Evolutionary conservation across 225 moss, liverwort and hornwort species (phyloP).

Genomic region (Physcomitrellopsis africana): DNA sequence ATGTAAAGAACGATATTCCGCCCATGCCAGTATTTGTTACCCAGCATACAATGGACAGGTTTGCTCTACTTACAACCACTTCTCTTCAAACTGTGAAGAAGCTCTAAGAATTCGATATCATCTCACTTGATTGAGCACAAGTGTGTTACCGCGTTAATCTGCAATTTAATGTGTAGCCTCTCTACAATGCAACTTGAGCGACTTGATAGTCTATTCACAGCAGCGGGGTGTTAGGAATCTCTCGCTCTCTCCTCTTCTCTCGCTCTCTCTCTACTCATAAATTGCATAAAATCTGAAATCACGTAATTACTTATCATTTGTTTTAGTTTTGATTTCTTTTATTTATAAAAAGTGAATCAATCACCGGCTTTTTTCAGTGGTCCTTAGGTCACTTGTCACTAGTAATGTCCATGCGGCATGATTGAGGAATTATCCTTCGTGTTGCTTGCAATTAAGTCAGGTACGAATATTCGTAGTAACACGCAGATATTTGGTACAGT

Average conservation of each 20-base stretch:
- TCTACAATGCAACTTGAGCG: conserved; percentile 2
- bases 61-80: conserved; percentile 9
- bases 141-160: background rate
- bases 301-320: background rate
- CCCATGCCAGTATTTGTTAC: conserved; percentile 84
- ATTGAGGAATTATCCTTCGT: conserved; percentile 6
- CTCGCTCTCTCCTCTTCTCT: background rate
- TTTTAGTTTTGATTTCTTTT: too few species aligned
- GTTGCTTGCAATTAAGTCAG: conserved; percentile 27
- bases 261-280: background rate
- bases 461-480: conserved; percentile 17
- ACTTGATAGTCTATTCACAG: conserved; percentile 15
- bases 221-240: conserved; percentile 8
- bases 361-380: background rate
- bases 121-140: conserved; percentile 9
- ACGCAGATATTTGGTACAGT: conserved; percentile 42
- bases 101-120: background rate
- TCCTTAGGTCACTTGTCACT: background rate
- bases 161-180: conserved; percentile 17
- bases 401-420: background rate
- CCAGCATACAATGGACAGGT: conserved; percentile 88
- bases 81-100: conserved; percentile 2
- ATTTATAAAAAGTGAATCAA: background rate
- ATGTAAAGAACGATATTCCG: conserved; percentile 59
- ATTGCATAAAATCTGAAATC: conserved; percentile 7